Base-by-base conservation (phyloP, 2,329 filamentous ascomycete genomes). In the Colletotrichum sp. region DNA sequence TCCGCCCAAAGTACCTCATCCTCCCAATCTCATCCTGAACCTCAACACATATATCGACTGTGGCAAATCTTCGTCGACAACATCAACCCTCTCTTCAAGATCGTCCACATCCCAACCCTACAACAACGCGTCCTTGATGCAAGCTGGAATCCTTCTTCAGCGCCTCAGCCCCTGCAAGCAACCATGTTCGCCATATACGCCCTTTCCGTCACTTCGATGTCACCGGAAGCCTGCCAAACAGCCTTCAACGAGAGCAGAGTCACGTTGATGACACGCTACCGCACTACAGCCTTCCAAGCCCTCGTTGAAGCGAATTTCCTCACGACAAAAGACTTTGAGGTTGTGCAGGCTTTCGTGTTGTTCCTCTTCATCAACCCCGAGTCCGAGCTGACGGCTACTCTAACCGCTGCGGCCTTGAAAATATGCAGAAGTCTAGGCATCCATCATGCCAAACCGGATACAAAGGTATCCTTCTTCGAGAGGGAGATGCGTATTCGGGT, bases 21-120 rank as follows among this genome's bases (percentile, higher is more conserved):
- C 7, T 39, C 71, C 9, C 61, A 78, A 1, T 6, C 79, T 1
- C 82, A 84, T 9, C 83, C 83, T 1, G 81, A 84, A 3, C 81
- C 83, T 8, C 79, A 78, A 5, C 78, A 79, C 0, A 81, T 83
- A 8, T 81, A 80, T 28, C 79, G 77, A 6, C 70, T 82, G 8
- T 84, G 83, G 83, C 81, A 85, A n/a, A 73, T 75, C 0, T 84
- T 83, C 39, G 78, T 83, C 16, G 83, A 84, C 43, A 77, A 72
- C 0, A 80, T 83, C 34, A 82, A 85, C 15, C 83, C 82, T 0
- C 71, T 85, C 0, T 76, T 78, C 15, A 84, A 83, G 70, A 79
- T 84, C 4, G 39, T 83, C 0, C 83, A 84, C 43, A 78, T 82
- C 2, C 83, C 83, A 10, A 83, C 79, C 5, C 74, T 83, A 2